phyloP scores from a whole-genome alignment of 345 rosid genomes.

The Alliaria petiolata region DNA sequence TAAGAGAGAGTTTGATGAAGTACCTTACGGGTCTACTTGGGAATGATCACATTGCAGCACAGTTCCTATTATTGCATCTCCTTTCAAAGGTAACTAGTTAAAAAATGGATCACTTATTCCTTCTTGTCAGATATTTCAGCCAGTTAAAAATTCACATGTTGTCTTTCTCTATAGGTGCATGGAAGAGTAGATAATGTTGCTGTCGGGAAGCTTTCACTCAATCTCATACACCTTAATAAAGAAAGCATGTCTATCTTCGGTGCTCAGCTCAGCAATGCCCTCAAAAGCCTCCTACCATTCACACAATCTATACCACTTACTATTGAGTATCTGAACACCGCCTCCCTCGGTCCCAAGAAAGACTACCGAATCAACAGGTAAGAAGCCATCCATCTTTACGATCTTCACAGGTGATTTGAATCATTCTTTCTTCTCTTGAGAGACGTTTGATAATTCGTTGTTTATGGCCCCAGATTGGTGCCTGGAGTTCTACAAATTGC shows the following conservation, averaged over 20 bases:
- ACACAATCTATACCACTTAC: slow-evolving; percentile 61
- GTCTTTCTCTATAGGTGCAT: slow-evolving; percentile 50
- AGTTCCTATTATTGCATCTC: slow-evolving; percentile 72
- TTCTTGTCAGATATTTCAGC: background rate
- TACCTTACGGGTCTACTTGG: slow-evolving; percentile 74
- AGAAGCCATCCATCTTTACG: background rate
- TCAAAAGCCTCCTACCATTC: slow-evolving; percentile 70
- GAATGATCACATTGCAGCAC: slow-evolving; percentile 73
- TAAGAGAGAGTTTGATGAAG: slow-evolving; percentile 58
- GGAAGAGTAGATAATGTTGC: slow-evolving; percentile 73
- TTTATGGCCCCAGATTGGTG: slow-evolving; percentile 47
- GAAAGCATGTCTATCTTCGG: slow-evolving; percentile 69
- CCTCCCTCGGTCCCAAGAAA: slow-evolving; percentile 71
- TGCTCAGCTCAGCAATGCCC: slow-evolving; percentile 36
- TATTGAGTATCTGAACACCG: slow-evolving; percentile 61
- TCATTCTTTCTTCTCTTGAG: background rate
- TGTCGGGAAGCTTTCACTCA: slow-evolving; percentile 88
- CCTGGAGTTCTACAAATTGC: slow-evolving; percentile 77
- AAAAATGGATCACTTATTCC: background rate
- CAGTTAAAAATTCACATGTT: background rate
- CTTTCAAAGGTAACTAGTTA: slow-evolving; percentile 53
- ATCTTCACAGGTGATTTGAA: background rate
- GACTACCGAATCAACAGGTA: slow-evolving; percentile 77
- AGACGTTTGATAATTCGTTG: background rate
- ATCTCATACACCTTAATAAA: slow-evolving; percentile 59